Evolutionary conservation across 495 filamentous ascomycete genomes (phyloP).

Genomic region (Lophiostoma macrostomum): DNA sequence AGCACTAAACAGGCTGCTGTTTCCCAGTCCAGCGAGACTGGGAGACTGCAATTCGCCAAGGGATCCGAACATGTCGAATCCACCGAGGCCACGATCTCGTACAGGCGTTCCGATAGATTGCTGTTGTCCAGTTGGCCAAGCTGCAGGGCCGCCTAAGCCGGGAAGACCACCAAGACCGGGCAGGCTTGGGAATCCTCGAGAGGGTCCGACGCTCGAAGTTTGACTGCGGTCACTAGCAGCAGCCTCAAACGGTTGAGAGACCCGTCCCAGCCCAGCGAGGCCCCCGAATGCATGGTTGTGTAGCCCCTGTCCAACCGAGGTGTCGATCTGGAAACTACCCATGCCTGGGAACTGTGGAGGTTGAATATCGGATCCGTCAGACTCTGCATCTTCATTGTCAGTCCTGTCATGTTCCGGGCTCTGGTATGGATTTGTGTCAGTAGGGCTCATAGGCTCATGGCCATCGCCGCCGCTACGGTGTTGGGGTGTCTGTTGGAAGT

Average conservation of each 20-base stretch:
- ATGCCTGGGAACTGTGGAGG: conserved; percentile 56
- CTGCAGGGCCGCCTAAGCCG: conserved; percentile 55
- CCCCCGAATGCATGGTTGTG: conserved; percentile 38
- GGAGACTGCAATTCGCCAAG: conserved; percentile 75
- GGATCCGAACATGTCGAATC: conserved; percentile 73
- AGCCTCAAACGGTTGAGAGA: conserved; percentile 55
- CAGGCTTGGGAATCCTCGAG: conserved; percentile 65
- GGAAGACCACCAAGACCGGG: conserved; percentile 60
- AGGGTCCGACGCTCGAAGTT: conserved; percentile 75
- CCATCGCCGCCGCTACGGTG: conserved; percentile 49
- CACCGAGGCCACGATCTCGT: conserved; percentile 62
- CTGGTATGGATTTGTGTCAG: conserved; percentile 95
- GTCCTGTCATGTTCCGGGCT: conserved; percentile 82
- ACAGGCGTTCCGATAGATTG: conserved; percentile 71
- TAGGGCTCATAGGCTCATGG: conserved; percentile 76
- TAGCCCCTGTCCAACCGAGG: conserved; percentile 24
- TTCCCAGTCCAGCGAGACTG: conserved; percentile 56
- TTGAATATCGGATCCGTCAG: conserved; percentile 58
- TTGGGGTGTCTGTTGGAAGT: conserved; percentile 56
- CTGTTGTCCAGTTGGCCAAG: conserved; percentile 62
- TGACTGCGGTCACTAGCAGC: conserved; percentile 75
- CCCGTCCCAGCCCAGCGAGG: conserved; percentile 36
- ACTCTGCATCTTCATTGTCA: conserved; percentile 64
- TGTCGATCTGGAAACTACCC: conserved; percentile 52
- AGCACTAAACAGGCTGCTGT: conserved; percentile 48